These are phyloP conservation scores for Camelina hispida DNA, from an alignment of 345 rosid species.

Conservation along the genomic window DNA sequence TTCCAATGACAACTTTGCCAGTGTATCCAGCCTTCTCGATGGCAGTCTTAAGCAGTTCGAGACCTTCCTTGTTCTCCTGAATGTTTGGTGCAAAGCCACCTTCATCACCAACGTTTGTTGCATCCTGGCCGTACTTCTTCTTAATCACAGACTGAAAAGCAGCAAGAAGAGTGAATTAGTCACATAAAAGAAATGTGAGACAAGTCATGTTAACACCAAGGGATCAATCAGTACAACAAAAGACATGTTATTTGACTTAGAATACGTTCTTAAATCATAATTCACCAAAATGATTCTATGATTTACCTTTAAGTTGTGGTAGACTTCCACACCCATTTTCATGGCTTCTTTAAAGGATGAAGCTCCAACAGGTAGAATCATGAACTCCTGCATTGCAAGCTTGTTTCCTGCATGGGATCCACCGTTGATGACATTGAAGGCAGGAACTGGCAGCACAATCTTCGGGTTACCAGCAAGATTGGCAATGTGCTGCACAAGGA, in stretches of 20 bases:
- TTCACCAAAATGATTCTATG: not conserved
- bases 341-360: conserved; percentile 89
- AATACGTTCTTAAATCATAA: not conserved
- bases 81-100: conserved; percentile 99
- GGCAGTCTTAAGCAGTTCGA: conserved; percentile 89
- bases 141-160: conserved; percentile 45
- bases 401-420: conserved; percentile 99
- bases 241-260: not conserved
- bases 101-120: conserved; percentile 99
- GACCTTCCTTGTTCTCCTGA: conserved; percentile 99
- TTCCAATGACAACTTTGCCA: conserved; percentile 92
- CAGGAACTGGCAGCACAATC: conserved; percentile 93
- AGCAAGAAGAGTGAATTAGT: not conserved
- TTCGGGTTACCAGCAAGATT: conserved; percentile 92
- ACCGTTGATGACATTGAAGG: conserved; percentile 98
- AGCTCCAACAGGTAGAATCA: conserved; percentile 97
- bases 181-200: not conserved
- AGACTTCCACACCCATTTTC: conserved; percentile 96
- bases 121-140: conserved; percentile 94
- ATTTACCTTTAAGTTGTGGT: conserved; percentile 77
- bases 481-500: conserved; percentile 60
- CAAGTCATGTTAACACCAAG: not conserved
- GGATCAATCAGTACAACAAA: not conserved
- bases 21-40: conserved; percentile 93
- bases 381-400: conserved; percentile 99